Percentiles rank a stretch among this genome's conserved stretches.
Evolutionary conservation across 2,329 filamentous ascomycete species (phyloP).

Genomic region (Metarhizium guizhouense): DNA sequence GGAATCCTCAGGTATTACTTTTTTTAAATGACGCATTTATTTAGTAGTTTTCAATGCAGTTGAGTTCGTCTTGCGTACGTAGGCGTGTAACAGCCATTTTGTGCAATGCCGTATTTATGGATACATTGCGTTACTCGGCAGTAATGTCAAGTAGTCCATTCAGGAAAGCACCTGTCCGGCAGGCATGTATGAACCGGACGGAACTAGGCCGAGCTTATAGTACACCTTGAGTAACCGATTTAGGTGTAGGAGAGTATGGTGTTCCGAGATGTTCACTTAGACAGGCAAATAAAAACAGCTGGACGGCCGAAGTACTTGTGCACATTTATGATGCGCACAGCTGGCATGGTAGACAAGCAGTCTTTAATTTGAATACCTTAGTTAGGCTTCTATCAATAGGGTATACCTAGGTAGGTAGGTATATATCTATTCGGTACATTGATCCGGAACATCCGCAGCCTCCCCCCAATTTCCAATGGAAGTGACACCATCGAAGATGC

Average conservation of each 20-base stretch:
- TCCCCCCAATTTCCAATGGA: background rate
- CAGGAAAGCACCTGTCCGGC: too few relatives aligned
- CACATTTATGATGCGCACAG: too few relatives aligned
- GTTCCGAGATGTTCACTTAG: too few relatives aligned
- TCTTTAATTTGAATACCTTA: background rate
- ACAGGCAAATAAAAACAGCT: too few relatives aligned
- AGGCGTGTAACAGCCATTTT: background rate
- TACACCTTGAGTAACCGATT: too few relatives aligned
- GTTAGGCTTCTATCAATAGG: background rate
- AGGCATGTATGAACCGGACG: too few relatives aligned
- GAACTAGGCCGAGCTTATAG: too few relatives aligned
- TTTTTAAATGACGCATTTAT: constrained; percentile 5
- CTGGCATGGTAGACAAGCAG: too few relatives aligned
- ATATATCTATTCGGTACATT: background rate
- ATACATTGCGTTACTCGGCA: background rate
- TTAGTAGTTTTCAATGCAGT: constrained; percentile 4
- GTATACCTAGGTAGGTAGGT: background rate
- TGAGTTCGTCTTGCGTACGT: background rate
- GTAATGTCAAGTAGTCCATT: too few relatives aligned
- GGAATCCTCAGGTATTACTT: background rate
- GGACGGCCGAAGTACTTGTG: too few relatives aligned
- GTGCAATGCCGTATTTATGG: background rate
- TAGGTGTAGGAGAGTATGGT: too few relatives aligned
- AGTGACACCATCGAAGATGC: background rate
- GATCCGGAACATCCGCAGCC: background rate